Conservation (phyloP, 2,329 filamentous ascomycete species). For the Clonostachys rhizophaga region DNA sequence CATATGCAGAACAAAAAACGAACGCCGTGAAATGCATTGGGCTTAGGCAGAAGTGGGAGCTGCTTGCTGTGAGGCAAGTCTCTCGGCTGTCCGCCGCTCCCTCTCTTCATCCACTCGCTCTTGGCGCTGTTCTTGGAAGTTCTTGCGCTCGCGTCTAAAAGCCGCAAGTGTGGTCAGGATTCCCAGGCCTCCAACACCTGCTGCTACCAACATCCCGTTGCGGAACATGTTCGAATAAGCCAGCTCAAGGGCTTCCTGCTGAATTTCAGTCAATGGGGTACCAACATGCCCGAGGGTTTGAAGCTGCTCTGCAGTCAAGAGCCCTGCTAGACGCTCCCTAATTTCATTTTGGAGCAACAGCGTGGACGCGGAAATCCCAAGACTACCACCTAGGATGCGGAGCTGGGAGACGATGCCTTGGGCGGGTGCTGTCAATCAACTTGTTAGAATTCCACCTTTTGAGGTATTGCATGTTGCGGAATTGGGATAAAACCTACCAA, state of each 20-base stretch:
- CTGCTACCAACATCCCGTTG: constrained; percentile 40
- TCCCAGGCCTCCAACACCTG: constrained; percentile 25
- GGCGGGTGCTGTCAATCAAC: constrained; percentile 31
- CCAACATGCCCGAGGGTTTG: constrained; percentile 12
- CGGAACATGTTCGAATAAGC: constrained; percentile 39
- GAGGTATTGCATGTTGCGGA: constrained; percentile 2
- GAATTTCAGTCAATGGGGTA: constrained; percentile 13
- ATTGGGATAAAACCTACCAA: constrained; percentile 26
- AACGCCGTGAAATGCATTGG: too few relatives aligned
- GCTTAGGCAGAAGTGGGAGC: too few relatives aligned
- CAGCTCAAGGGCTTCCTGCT: constrained; percentile 23
- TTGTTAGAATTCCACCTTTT: neutral
- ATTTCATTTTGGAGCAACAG: constrained; percentile 32
- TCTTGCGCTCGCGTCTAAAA: too few relatives aligned
- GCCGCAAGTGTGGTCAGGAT: too few relatives aligned
- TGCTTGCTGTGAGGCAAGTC: too few relatives aligned
- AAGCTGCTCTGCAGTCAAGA: constrained; percentile 18
- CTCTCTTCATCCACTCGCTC: too few relatives aligned
- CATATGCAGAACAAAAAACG: too few relatives aligned
- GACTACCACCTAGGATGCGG: constrained; percentile 46
- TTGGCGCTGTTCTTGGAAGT: too few relatives aligned
- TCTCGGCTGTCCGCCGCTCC: too few relatives aligned
- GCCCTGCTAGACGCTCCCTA: constrained; percentile 15
- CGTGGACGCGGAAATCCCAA: constrained; percentile 49
- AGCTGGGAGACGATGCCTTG: constrained; percentile 48